phyloP scores from a whole-genome alignment of 2,329 filamentous ascomycete genomes.

The Periconia sp. region DNA sequence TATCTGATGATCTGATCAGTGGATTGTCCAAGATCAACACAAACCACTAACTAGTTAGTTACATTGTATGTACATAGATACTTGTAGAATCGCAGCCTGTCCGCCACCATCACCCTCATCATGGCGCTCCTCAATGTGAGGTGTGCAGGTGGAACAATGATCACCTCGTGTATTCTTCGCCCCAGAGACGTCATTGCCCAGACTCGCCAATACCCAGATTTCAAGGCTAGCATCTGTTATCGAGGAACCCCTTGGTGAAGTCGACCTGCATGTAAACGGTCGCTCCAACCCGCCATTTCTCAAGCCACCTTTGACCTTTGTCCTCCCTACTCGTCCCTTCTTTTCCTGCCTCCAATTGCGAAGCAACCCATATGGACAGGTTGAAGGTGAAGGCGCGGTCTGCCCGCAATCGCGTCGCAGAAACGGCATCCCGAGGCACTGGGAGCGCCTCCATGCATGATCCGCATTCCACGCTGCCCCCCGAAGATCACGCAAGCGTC shows the following conservation, averaged over 20 bases:
- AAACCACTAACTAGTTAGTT: too few species aligned
- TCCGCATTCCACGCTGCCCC: conserved; percentile 29
- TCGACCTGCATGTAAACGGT: not conserved
- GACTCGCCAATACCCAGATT: not conserved
- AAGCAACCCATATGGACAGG: conserved; percentile 30
- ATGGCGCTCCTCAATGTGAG: too few species aligned
- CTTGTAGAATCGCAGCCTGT: too few species aligned
- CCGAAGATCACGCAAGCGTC: conserved; percentile 35
- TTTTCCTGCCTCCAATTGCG: not conserved
- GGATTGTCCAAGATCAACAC: too few species aligned
- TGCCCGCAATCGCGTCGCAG: conserved; percentile 36
- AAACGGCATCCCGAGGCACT: conserved; percentile 27
- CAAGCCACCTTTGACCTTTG: not conserved
- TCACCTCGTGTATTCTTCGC: not conserved
- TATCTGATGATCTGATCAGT: too few species aligned
- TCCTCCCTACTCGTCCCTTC: not conserved
- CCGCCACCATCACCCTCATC: too few species aligned
- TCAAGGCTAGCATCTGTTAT: not conserved
- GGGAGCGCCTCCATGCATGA: conserved; percentile 29
- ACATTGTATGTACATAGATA: too few species aligned
- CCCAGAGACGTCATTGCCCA: conserved; percentile 7
- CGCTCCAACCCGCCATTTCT: not conserved
- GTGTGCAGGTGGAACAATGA: too few species aligned
- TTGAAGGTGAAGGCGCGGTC: conserved; percentile 36
- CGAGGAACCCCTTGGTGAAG: not conserved